Conservation (phyloP, 495 filamentous ascomycete species). For the Trichocladium uniseriatum region DNA sequence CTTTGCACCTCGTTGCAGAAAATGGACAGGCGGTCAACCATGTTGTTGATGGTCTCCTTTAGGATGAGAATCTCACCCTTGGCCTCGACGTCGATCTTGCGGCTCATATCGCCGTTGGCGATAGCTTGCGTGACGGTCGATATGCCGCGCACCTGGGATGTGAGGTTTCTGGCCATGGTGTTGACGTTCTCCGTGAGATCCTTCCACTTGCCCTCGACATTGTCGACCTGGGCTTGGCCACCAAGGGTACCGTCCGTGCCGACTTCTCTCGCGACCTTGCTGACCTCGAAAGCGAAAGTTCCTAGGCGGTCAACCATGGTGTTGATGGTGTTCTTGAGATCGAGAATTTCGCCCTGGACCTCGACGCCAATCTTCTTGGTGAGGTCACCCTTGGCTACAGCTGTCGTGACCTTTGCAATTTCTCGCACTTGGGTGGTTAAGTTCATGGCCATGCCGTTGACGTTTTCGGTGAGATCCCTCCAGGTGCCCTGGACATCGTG, state of each 20-base stretch:
- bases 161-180: slow-evolving; percentile 93
- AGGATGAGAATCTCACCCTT: slow-evolving; percentile 90
- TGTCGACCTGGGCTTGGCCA: slow-evolving; percentile 91
- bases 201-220: slow-evolving; percentile 99
- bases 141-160: slow-evolving; percentile 84
- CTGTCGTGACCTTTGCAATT: slow-evolving; percentile 95
- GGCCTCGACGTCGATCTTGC: slow-evolving; percentile 91
- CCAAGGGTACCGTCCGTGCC: slow-evolving; percentile 94
- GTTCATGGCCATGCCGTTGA: slow-evolving; percentile 99
- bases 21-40: slow-evolving; percentile 91
- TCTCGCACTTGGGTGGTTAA: slow-evolving; percentile 96
- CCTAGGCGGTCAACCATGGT: slow-evolving; percentile 97
- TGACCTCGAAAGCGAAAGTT: slow-evolving; percentile 96
- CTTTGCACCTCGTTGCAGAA: slow-evolving; percentile 97
- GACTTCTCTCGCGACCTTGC: slow-evolving; percentile 96
- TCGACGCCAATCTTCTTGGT: slow-evolving; percentile 95
- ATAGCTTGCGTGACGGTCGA: slow-evolving; percentile 97
- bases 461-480: slow-evolving; percentile 94
- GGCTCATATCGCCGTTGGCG: slow-evolving; percentile 84
- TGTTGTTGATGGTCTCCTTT: slow-evolving; percentile 98
- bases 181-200: slow-evolving; percentile 95
- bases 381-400: slow-evolving; percentile 88
- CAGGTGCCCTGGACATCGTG: slow-evolving; percentile 97
- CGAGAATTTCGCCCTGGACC: slow-evolving; percentile 90
- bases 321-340: slow-evolving; percentile 96